Conservation (phyloP, 2,329 filamentous ascomycete genomes). For the Truncatella angustata region DNA sequence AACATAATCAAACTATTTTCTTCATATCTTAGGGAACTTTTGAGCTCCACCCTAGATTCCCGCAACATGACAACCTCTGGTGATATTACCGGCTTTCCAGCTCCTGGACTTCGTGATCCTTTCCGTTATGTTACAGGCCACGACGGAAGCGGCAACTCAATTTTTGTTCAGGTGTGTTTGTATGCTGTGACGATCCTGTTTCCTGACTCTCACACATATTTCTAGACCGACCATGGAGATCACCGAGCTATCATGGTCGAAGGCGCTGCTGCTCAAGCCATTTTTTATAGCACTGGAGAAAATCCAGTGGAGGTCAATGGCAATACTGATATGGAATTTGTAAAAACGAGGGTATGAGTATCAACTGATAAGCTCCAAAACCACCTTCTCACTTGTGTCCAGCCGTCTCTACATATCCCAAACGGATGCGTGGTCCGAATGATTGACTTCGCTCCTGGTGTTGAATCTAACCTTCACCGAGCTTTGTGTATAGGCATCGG, state of each 20-base stretch:
- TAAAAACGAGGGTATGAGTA: constrained; percentile 1
- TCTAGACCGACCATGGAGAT: constrained; percentile 15
- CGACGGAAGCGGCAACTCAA: not conserved
- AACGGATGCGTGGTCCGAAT: not conserved
- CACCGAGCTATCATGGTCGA: constrained; percentile 14
- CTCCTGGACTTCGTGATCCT: not conserved
- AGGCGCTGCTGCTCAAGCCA: constrained; percentile 10
- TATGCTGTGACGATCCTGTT: not conserved
- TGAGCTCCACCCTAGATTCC: too few relatives aligned
- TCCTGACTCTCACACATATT: not conserved
- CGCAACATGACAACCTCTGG: too few relatives aligned
- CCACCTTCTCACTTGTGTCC: not conserved
- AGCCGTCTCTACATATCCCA: not conserved
- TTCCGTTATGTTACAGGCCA: not conserved
- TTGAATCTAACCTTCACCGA: constrained; percentile 10
- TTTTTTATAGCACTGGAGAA: constrained; percentile 12
- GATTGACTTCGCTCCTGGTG: constrained; percentile 15
- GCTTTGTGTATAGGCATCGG: constrained; percentile 38
- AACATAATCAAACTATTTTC: too few relatives aligned
- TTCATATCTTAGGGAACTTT: too few relatives aligned
- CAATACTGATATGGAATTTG: constrained; percentile 14
- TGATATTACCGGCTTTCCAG: not conserved
- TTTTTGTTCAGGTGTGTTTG: not conserved
- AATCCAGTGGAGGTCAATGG: constrained; percentile 13
- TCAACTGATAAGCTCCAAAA: not conserved